A percentile compares a stretch with the other conserved stretches of the same genome.
These are phyloP conservation scores for Aureobasidium uvarum DNA, from an alignment of 2,329 filamentous ascomycete genomes.

Conservation along the genomic window DNA sequence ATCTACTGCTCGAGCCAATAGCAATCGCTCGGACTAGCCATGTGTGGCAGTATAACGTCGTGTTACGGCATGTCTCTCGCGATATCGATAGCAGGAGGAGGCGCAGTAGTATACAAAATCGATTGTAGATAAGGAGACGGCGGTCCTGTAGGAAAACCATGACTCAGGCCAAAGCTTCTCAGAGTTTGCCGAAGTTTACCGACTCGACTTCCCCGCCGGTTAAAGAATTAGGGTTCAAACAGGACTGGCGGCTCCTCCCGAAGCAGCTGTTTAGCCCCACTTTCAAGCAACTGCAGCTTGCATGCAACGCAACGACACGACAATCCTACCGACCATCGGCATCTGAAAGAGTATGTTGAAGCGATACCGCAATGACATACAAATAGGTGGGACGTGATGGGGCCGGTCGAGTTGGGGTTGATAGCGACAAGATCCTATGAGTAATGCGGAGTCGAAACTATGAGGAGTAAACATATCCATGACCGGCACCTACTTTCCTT, in stretches of 20 bases:
- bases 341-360: conserved; percentile 6
- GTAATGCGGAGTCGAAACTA: conserved; percentile 19
- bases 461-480: conserved; percentile 13
- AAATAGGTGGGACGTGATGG: conserved; percentile 5
- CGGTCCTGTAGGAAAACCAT: background rate
- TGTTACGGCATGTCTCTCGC: background rate
- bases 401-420: conserved; percentile 8
- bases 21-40: background rate
- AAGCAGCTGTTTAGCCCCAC: conserved; percentile 9
- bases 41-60: background rate
- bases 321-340: conserved; percentile 22
- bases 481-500: background rate
- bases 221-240: conserved; percentile 10
- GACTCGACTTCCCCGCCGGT: conserved; percentile 6
- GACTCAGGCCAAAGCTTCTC: conserved; percentile 7
- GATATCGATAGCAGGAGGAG: background rate
- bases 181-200: conserved; percentile 20
- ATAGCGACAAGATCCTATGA: conserved; percentile 13
- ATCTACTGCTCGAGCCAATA: background rate
- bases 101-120: background rate
- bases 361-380: conserved; percentile 15
- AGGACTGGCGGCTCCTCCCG: background rate
- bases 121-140: conserved; percentile 9
- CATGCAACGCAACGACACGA: conserved; percentile 16
- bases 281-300: conserved; percentile 4